phyloP scores from a whole-genome alignment of 2,329 filamentous ascomycete genomes.

The Alternaria triticimaculans region DNA sequence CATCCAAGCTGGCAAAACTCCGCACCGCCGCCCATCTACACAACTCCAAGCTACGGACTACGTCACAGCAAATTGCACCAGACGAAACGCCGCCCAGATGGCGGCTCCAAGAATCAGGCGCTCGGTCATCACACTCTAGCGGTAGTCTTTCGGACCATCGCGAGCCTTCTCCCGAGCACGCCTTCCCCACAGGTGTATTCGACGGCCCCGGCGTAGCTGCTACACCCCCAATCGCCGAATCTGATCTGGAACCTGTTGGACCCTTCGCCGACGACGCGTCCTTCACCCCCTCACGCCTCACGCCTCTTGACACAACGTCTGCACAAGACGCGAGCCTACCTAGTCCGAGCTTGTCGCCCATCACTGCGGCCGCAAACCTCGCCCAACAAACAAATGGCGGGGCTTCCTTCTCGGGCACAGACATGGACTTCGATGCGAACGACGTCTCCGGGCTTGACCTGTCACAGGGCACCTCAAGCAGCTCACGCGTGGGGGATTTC shows the following conservation, averaged over 20 bases:
- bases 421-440: slow-evolving; percentile 42
- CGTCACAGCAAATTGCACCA: slow-evolving; percentile 24
- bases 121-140: slow-evolving; percentile 29
- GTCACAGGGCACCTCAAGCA: slow-evolving; percentile 27
- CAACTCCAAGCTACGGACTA: slow-evolving; percentile 25
- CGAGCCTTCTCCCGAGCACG: slow-evolving; percentile 24
- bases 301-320: slow-evolving; percentile 70
- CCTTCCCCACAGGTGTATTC: slow-evolving; percentile 35
- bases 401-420: slow-evolving; percentile 29
- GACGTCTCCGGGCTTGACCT: slow-evolving; percentile 49
- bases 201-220: slow-evolving; percentile 65
- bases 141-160: slow-evolving; percentile 18
- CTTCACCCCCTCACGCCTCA: slow-evolving; percentile 46
- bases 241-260: slow-evolving; percentile 68
- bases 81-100: slow-evolving; percentile 24
- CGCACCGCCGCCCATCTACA: slow-evolving; percentile 22
- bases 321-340: slow-evolving; percentile 91
- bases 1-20: slow-evolving; percentile 30
- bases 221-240: slow-evolving; percentile 77
- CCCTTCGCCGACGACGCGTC: slow-evolving; percentile 46
- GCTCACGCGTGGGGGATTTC: slow-evolving; percentile 18
- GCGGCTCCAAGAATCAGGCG: slow-evolving; percentile 35
- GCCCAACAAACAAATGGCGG: slow-evolving; percentile 47
- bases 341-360: slow-evolving; percentile 90
- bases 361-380: slow-evolving; percentile 76